A percentile compares a stretch with the other conserved stretches of the same genome.
Evolutionary conservation across 2,329 filamentous ascomycete species (phyloP).

Genomic region (Fusarium sublunatum): DNA sequence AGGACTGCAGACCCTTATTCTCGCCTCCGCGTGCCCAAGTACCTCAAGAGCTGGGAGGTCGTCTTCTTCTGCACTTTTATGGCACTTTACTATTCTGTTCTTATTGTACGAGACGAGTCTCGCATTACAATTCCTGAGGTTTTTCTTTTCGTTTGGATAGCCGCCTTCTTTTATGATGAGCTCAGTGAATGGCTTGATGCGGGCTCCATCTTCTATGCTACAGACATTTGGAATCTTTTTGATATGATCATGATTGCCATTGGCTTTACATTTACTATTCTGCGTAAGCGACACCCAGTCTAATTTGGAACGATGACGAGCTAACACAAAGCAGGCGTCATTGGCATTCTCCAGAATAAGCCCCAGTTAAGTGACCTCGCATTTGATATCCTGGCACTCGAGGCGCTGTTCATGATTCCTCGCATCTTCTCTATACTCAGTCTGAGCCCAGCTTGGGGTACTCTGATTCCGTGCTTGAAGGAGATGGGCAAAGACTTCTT

Average conservation of each 20-base stretch:
- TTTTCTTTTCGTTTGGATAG: slow-evolving; percentile 85
- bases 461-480: slow-evolving; percentile 87
- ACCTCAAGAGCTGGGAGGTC: slow-evolving; percentile 86
- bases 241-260: slow-evolving; percentile 80
- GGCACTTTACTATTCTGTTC: slow-evolving; percentile 84
- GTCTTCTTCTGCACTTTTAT: slow-evolving; percentile 83
- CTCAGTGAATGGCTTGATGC: slow-evolving; percentile 87
- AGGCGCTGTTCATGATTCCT: slow-evolving; percentile 90
- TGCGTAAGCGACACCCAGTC: slow-evolving; percentile 68
- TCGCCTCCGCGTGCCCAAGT: slow-evolving; percentile 80
- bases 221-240: slow-evolving; percentile 84
- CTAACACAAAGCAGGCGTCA: slow-evolving; percentile 47
- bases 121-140: slow-evolving; percentile 76
- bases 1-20: slow-evolving; percentile 77
- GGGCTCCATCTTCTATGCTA: slow-evolving; percentile 85
- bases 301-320: too few species aligned
- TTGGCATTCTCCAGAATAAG: slow-evolving; percentile 61
- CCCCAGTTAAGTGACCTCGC: slow-evolving; percentile 76
- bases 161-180: slow-evolving; percentile 88
- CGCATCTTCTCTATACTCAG: slow-evolving; percentile 89
- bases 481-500: slow-evolving; percentile 95
- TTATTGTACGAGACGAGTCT: slow-evolving; percentile 76
- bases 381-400: slow-evolving; percentile 89
- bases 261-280: slow-evolving; percentile 74
- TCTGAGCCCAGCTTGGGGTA: slow-evolving; percentile 90